Percentiles rank a stretch among this genome's conserved stretches.
Evolutionary conservation across 768 basidiomycete genomes (phyloP).

Genomic region (Suillus occidentalis): DNA sequence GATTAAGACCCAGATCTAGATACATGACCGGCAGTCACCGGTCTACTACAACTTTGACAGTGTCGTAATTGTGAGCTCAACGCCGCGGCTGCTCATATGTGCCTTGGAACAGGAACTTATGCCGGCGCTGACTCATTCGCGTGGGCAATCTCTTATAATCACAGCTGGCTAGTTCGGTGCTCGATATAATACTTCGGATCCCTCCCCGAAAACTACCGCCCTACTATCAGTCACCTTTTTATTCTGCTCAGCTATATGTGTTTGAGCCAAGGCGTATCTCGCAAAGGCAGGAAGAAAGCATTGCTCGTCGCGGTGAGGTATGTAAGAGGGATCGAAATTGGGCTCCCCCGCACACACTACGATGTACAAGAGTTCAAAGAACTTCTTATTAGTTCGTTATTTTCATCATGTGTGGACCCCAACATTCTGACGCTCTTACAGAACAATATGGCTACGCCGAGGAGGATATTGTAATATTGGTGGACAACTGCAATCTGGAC

Average conservation of each 20-base stretch:
- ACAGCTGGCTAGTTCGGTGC: neutral
- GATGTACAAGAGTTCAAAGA: constrained; percentile 18
- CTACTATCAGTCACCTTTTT: neutral
- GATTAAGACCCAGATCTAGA: too few relatives aligned
- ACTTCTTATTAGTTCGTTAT: constrained; percentile 18
- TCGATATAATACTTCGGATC: neutral
- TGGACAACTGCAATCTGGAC: constrained; percentile 36
- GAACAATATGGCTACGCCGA: constrained; percentile 38
- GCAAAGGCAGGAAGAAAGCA: constrained; percentile 16
- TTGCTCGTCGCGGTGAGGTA: constrained; percentile 20
- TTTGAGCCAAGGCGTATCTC: neutral
- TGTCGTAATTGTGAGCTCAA: too few relatives aligned
- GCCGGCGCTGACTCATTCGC: neutral
- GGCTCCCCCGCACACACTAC: constrained; percentile 21
- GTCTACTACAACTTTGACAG: too few relatives aligned
- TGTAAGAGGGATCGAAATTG: constrained; percentile 7
- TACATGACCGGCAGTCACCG: too few relatives aligned
- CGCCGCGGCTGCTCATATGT: neutral
- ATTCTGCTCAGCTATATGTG: neutral
- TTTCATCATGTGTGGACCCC: neutral
- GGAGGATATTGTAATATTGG: constrained; percentile 43
- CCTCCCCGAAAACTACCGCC: neutral
- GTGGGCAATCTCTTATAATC: neutral
- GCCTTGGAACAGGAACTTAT: neutral
- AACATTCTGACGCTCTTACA: constrained; percentile 16